These are phyloP conservation scores for Calocera viscosa DNA, from an alignment of 768 basidiomycete genomes.

Conservation along the genomic window DNA sequence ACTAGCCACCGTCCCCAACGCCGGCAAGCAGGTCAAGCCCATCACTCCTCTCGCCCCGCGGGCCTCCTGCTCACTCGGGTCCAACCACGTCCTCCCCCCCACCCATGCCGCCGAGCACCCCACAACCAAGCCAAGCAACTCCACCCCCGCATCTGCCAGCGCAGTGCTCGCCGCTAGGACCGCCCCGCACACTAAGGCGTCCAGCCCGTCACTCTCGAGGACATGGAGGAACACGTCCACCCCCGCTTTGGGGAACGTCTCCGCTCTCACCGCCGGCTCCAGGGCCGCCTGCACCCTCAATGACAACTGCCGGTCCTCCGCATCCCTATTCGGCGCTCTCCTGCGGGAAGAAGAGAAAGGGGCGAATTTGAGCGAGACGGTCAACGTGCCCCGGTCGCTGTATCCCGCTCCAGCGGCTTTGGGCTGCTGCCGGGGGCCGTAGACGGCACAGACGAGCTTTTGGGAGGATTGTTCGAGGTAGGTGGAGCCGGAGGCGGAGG, in stretches of 20 bases:
- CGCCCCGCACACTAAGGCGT: constrained; percentile 76
- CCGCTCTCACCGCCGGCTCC: constrained; percentile 68
- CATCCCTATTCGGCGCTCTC: constrained; percentile 78
- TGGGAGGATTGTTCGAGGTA: constrained; percentile 88
- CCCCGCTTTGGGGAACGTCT: constrained; percentile 84
- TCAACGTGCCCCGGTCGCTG: constrained; percentile 76
- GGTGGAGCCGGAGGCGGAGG: constrained; percentile 89
- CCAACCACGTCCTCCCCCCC: constrained; percentile 53
- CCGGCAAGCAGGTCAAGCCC: constrained; percentile 78
- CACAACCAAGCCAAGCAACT: constrained; percentile 76
- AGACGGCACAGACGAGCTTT: constrained; percentile 96
- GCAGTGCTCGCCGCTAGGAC: constrained; percentile 81
- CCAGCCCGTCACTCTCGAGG: constrained; percentile 85
- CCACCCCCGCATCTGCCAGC: constrained; percentile 83
- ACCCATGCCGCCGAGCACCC: constrained; percentile 65
- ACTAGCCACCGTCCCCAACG: constrained; percentile 67
- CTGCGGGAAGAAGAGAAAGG: constrained; percentile 77
- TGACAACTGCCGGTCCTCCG: constrained; percentile 79
- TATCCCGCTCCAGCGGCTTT: constrained; percentile 55
- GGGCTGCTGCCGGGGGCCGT: constrained; percentile 77
- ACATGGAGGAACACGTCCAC: constrained; percentile 85
- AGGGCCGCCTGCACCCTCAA: constrained; percentile 78
- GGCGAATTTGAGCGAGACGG: constrained; percentile 92
- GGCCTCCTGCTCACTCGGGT: constrained; percentile 65
- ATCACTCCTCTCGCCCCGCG: constrained; percentile 47